phyloP scores from a whole-genome alignment of 305 asterid genomes.

The Fraxinus velutina region DNA sequence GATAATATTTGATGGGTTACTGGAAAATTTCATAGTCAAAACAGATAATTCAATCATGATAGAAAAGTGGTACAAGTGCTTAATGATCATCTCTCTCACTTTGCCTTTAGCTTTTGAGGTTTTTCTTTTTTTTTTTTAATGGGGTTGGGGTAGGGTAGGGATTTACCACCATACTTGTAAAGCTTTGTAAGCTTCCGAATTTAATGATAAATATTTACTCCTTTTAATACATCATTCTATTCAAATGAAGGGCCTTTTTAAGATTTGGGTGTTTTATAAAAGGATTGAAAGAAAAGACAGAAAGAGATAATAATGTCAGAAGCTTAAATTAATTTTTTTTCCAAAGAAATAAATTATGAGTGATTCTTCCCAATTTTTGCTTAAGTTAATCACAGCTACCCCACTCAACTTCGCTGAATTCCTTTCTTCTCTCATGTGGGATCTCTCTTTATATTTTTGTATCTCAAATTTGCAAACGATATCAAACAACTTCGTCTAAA shows the following conservation, averaged over 20 bases:
- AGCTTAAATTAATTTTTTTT: neutral
- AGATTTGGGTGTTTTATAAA: constrained; percentile 67
- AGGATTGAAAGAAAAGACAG: constrained; percentile 52
- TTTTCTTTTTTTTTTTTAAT: neutral
- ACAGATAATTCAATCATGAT: neutral
- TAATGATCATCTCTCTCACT: constrained; percentile 23
- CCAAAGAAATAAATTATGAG: neutral
- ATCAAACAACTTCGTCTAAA: neutral
- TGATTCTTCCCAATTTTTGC: constrained; percentile 8
- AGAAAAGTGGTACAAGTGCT: neutral
- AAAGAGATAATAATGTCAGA: constrained; percentile 43
- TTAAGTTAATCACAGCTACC: constrained; percentile 3
- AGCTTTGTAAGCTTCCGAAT: constrained; percentile 27
- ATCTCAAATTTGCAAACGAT: neutral
- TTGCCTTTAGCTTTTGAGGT: constrained; percentile 25
- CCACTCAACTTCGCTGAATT: constrained; percentile 26
- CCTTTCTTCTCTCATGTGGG: constrained; percentile 23
- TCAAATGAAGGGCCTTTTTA: constrained; percentile 33
- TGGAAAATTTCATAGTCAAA: neutral
- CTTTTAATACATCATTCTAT: constrained; percentile 24
- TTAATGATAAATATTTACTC: constrained; percentile 23
- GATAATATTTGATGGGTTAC: neutral
- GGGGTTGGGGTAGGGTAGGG: neutral
- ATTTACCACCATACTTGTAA: neutral
- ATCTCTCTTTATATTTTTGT: neutral